A percentile compares a stretch with the other conserved stretches of the same genome.
These are phyloP conservation scores for Adansonia madagascariensis DNA, from an alignment of 441 rosid species.

Conservation along the genomic window DNA sequence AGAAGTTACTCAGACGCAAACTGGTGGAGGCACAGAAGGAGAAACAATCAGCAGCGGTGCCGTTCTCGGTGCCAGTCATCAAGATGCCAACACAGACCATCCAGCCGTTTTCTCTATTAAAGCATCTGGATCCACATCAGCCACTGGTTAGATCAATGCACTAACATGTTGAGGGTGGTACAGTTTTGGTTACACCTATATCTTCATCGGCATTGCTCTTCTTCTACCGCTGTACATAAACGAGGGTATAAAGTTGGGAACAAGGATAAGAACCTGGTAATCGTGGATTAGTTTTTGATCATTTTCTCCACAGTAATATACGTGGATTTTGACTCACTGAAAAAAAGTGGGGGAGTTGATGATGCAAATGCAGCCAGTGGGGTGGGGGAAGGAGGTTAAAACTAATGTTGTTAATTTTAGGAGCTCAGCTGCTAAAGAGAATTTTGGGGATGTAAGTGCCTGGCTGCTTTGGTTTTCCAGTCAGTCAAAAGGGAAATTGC, in stretches of 20 bases:
- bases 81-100: slow-evolving; percentile 30
- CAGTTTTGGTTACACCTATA: slow-evolving; percentile 27
- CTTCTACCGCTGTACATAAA: slow-evolving; percentile 46
- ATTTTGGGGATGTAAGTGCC: slow-evolving; percentile 28
- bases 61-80: slow-evolving; percentile 5
- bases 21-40: slow-evolving; percentile 30
- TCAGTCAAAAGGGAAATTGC: neutral
- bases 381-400: slow-evolving; percentile 42
- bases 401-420: slow-evolving; percentile 37
- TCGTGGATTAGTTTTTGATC: slow-evolving; percentile 26
- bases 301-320: slow-evolving; percentile 11
- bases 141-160: slow-evolving; percentile 36
- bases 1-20: slow-evolving; percentile 31
- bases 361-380: neutral
- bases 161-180: neutral
- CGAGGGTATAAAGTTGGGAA: slow-evolving; percentile 29
- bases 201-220: slow-evolving; percentile 24
- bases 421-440: slow-evolving; percentile 43
- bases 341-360: neutral
- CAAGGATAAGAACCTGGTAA: neutral
- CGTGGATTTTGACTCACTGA: neutral
- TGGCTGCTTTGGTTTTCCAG: slow-evolving; percentile 4
- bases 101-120: slow-evolving; percentile 32
- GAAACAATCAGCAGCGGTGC: neutral
- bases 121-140: slow-evolving; percentile 43